Conservation (phyloP, 768 basidiomycete species). For the Trametes maxima region DNA sequence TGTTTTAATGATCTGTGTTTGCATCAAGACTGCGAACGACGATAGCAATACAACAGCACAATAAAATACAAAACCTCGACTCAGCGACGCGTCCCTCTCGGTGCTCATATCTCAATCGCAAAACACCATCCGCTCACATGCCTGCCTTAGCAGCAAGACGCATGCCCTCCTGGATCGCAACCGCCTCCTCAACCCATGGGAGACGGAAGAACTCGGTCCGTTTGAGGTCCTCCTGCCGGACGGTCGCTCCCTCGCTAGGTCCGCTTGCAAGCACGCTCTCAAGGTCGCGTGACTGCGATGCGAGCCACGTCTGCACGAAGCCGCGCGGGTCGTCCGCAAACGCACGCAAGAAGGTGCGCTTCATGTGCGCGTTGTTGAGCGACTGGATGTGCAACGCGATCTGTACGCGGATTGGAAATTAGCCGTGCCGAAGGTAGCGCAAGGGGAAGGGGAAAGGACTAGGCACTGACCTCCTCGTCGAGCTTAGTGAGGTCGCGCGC, state of each 20-base stretch:
- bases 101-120: background rate
- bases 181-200: constrained; percentile 91
- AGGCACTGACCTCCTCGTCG: constrained; percentile 79
- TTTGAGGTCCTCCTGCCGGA: constrained; percentile 86
- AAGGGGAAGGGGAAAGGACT: background rate
- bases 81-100: background rate
- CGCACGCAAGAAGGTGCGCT: constrained; percentile 80
- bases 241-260: constrained; percentile 72
- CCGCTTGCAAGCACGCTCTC: constrained; percentile 90
- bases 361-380: constrained; percentile 83
- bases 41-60: background rate
- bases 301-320: constrained; percentile 90
- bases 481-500: constrained; percentile 65
- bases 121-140: constrained; percentile 9
- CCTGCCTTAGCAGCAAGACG: constrained; percentile 51
- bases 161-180: constrained; percentile 82
- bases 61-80: background rate
- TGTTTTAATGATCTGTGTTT: too few relatives aligned
- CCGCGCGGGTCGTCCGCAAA: constrained; percentile 78
- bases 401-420: constrained; percentile 39
- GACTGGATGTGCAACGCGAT: constrained; percentile 85
- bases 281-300: constrained; percentile 89
- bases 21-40: too few relatives aligned
- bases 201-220: constrained; percentile 89
- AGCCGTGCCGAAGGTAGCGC: background rate